Conservation (phyloP, 2,329 filamentous ascomycete genomes). For the Nemania abortiva region DNA sequence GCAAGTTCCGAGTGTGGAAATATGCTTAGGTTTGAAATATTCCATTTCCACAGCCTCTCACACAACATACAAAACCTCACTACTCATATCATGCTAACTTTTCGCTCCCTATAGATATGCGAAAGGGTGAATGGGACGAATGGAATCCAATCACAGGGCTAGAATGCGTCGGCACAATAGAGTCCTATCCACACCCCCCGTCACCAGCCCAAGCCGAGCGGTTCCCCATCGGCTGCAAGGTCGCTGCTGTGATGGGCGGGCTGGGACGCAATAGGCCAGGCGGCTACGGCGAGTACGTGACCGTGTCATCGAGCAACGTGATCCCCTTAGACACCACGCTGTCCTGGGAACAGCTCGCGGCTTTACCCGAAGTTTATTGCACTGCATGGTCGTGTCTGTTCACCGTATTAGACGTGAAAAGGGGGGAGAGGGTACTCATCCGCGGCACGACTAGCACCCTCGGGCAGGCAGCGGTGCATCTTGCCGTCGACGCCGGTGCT, state of each 20-base stretch:
- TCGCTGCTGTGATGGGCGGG: constrained; percentile 58
- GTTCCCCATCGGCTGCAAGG: constrained; percentile 51
- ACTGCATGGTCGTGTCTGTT: constrained; percentile 57
- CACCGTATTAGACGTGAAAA: constrained; percentile 51
- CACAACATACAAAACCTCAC: too few species aligned
- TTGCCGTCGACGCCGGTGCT: constrained; percentile 50
- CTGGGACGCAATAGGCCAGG: constrained; percentile 55
- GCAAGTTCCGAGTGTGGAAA: not conserved
- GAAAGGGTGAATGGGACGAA: constrained; percentile 57
- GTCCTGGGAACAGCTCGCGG: constrained; percentile 56
- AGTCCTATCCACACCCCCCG: constrained; percentile 26
- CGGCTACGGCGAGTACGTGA: constrained; percentile 56
- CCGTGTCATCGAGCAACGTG: constrained; percentile 52
- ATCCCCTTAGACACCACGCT: constrained; percentile 47
- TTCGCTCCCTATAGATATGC: constrained; percentile 51
- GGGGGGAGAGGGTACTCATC: constrained; percentile 54
- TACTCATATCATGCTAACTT: not conserved
- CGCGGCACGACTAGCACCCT: constrained; percentile 57
- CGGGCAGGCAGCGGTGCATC: constrained; percentile 54
- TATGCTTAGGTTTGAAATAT: not conserved
- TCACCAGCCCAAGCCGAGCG: constrained; percentile 49
- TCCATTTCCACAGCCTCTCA: not conserved
- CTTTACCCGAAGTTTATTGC: constrained; percentile 56
- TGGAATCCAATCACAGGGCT: constrained; percentile 55
- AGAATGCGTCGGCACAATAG: constrained; percentile 59